Evolutionary conservation across 176 grass and related monocot species (phyloP), one percentile per base, ranked within the genome.

Genomic region (Avena atlantica): DNA sequence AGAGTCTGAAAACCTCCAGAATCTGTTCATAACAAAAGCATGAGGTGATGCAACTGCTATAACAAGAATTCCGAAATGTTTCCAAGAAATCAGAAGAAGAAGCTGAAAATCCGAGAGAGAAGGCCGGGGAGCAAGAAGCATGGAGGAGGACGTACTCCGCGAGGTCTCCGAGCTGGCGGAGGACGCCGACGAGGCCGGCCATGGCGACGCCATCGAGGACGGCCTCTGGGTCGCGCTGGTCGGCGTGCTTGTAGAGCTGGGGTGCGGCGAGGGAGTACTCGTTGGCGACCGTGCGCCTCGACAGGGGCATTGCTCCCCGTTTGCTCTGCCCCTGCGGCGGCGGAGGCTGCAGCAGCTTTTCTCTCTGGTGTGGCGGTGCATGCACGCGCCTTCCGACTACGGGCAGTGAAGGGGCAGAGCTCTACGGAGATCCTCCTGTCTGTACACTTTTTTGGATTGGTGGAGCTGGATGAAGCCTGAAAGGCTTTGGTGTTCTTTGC

Each of bases 141-240:
- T 16, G 20, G 9, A 11, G 62, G 62, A 66, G 27, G 45, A 63
- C 90, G 37, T 92, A 98, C 96, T 94, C 93, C 2, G 96, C 88
- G 29, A 96, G 93, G 84, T 98, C 96, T 4, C 96, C 96, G 69
- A 98, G 92, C 87, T 98, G 96, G 76, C 93, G 80, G 74, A 98
- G 87, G 86, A 96, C 86, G 29, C 96, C 96, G 81, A 92, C 86
- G 34, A 98, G 92, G 17, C 96, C 96, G 75, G 96, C 87, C 78
- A 91, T 87, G 86, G 93, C 90, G 82, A 98, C 93, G 75, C 90
- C 90, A 89, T 98, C 93, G 77, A 98, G 96, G 85, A 95, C 48
- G 62, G 75, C 93, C 83, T 98, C 96, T 12, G 93, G 87, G 87
- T 98, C 92, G 36, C 88, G 81, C 89, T 88, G 87, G 76, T 94